Base-by-base conservation (phyloP, 2,329 filamentous ascomycete genomes). In the Epicoccum sorghinum region DNA sequence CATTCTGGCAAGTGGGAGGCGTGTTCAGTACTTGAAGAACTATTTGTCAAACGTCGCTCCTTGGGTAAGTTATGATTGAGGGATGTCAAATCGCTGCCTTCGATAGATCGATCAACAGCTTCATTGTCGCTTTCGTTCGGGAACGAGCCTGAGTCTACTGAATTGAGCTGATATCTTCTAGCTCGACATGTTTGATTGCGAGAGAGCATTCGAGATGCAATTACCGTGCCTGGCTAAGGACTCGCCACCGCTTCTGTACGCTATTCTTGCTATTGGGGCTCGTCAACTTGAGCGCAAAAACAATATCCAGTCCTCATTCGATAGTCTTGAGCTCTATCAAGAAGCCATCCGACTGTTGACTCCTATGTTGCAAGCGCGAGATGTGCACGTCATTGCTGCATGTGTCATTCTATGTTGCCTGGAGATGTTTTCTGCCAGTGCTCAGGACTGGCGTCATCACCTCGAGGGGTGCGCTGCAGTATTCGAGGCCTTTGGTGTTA, bases 351-450 rank as follows among this genome's bases (percentile, higher is more conserved):
- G 80, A 39, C 68, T 79, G 1, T 69, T 85, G 0, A 72, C 79
- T 3, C 80, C 80, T 0, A 65, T 81, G 9, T 70, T 84, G 0
- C 76, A 80, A 9, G 76, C 78, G 3, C 77, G 78, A 1, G 78
- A 77, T 44, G 79, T 79, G 0, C 76, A 79, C 7, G 79, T 83
- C 7, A 78, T 85, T 12, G 80, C 81, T 0, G 78, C 81, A 0
- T 83, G 79, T 47, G 81, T 83, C 2, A 74, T 84, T 4, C 73
- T 84, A 0, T 83, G 82, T 50, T 82, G 82, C 7, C 62, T 84
- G 3, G 82, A 84, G 53, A 83, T 83, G 81, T 70, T 69, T 47
- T 65, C 67, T 4, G 66, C 68, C 4, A 69, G 66, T 43, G 65
- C 66, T 9, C 64, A 82, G 52, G 77, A 79, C 33, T 83, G 81